Conservation (phyloP, 768 basidiomycete genomes). For the Fomitopsis serialis region DNA sequence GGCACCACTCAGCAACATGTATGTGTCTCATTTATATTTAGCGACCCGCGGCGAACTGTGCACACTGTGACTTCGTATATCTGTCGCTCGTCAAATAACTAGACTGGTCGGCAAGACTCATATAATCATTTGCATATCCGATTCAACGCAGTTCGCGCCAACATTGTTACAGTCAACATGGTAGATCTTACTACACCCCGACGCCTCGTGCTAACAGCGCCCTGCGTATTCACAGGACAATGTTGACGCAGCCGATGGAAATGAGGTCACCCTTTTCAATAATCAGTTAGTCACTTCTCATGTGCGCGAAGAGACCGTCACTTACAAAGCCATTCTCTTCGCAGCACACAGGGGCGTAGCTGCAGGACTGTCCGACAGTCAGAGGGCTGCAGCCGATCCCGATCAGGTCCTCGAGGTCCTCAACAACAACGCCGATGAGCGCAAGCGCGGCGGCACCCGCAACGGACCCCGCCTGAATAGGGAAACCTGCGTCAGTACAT, state of each 20-base stretch:
- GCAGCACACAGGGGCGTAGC: constrained; percentile 17
- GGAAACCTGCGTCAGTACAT: background rate
- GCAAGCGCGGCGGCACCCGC: constrained; percentile 8
- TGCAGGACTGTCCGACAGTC: constrained; percentile 9
- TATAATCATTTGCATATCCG: too few relatives aligned
- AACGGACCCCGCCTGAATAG: background rate
- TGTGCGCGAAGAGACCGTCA: background rate
- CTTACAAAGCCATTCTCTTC: constrained; percentile 18
- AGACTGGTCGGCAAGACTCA: too few relatives aligned
- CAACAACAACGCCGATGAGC: constrained; percentile 12
- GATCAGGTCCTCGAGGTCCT: constrained; percentile 10
- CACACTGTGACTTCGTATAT: too few relatives aligned
- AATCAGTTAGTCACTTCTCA: background rate
- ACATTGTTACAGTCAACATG: too few relatives aligned
- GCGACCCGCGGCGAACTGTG: too few relatives aligned
- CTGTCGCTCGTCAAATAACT: too few relatives aligned
- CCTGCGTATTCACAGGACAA: background rate
- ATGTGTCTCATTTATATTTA: too few relatives aligned
- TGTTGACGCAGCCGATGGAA: background rate
- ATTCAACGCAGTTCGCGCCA: too few relatives aligned
- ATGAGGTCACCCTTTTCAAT: background rate
- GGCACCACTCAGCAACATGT: too few relatives aligned
- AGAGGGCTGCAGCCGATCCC: constrained; percentile 20
- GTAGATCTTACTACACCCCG: too few relatives aligned
- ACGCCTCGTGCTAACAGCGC: too few relatives aligned